Percentiles rank a stretch among this genome's conserved stretches.
Evolutionary conservation across 2,329 filamentous ascomycete species (phyloP).

Genomic region (Nannizzia gypsea): DNA sequence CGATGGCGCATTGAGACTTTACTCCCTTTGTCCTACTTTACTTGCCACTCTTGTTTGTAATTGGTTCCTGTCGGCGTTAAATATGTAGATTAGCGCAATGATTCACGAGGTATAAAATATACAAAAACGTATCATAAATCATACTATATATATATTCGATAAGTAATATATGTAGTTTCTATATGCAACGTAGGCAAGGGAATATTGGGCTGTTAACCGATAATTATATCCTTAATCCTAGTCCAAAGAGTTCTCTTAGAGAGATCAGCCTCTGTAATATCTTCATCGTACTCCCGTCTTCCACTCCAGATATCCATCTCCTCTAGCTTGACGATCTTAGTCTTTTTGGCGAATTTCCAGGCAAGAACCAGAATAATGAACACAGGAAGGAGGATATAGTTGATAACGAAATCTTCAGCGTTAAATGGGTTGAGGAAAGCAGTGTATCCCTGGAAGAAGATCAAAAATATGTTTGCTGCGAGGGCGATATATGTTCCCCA

Average conservation of each 20-base stretch:
- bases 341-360: slow-evolving; percentile 37
- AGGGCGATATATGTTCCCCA: slow-evolving; percentile 41
- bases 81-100: neutral
- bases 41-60: neutral
- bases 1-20: neutral
- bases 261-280: neutral
- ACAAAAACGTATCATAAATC: neutral
- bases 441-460: slow-evolving; percentile 44
- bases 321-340: slow-evolving; percentile 24
- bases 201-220: neutral
- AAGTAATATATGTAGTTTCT: neutral
- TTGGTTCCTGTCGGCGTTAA: neutral
- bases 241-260: neutral
- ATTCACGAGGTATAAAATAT: neutral
- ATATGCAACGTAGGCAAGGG: neutral
- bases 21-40: neutral
- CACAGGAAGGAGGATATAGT: slow-evolving; percentile 44
- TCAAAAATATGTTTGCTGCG: slow-evolving; percentile 37
- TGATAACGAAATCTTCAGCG: slow-evolving; percentile 41
- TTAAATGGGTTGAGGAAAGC: slow-evolving; percentile 41
- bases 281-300: slow-evolving; percentile 19
- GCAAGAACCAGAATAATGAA: slow-evolving; percentile 37
- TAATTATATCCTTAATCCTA: neutral
- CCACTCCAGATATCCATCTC: slow-evolving; percentile 33
- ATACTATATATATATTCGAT: neutral